Evolutionary conservation across 345 rosid species (phyloP).

Genomic region (Tarenaya hassleriana): DNA sequence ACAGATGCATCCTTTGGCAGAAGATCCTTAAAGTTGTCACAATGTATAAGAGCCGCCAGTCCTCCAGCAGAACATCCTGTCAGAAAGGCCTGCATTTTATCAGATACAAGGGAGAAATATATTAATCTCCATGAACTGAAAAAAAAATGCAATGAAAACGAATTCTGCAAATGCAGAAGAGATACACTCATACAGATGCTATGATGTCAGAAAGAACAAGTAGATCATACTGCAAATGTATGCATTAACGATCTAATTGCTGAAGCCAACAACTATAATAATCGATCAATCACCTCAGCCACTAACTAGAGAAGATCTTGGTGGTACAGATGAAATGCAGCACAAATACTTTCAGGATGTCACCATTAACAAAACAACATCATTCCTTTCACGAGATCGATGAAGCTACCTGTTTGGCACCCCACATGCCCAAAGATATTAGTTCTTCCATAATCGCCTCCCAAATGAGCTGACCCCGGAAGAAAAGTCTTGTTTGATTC

Average conservation of each 20-base stretch:
- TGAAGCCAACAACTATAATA: background rate
- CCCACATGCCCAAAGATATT: constrained; percentile 62
- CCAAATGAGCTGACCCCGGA: constrained; percentile 95
- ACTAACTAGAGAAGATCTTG: background rate
- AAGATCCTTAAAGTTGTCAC: constrained; percentile 62
- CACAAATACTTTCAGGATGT: background rate
- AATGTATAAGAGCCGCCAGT: constrained; percentile 79
- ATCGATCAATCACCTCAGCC: background rate
- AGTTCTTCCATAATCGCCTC: constrained; percentile 70
- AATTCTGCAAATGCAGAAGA: background rate
- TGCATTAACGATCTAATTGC: no score
- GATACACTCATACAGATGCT: background rate
- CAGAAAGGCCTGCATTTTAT: constrained; percentile 63
- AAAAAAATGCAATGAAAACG: no score
- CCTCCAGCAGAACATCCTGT: constrained; percentile 99
- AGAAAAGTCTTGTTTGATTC: constrained; percentile 57
- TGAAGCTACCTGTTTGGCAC: constrained; percentile 51
- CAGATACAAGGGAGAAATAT: background rate
- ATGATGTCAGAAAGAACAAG: background rate
- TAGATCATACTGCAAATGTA: background rate
- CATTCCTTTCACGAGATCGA: background rate
- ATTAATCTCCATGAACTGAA: background rate
- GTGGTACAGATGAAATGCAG: constrained; percentile 1
- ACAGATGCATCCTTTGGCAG: constrained; percentile 60
- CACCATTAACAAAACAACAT: background rate